Percentiles rank a stretch among this genome's conserved stretches.
Evolutionary conservation across 2,329 filamentous ascomycete species (phyloP).

Genomic region (Chaetothyriales sp.): DNA sequence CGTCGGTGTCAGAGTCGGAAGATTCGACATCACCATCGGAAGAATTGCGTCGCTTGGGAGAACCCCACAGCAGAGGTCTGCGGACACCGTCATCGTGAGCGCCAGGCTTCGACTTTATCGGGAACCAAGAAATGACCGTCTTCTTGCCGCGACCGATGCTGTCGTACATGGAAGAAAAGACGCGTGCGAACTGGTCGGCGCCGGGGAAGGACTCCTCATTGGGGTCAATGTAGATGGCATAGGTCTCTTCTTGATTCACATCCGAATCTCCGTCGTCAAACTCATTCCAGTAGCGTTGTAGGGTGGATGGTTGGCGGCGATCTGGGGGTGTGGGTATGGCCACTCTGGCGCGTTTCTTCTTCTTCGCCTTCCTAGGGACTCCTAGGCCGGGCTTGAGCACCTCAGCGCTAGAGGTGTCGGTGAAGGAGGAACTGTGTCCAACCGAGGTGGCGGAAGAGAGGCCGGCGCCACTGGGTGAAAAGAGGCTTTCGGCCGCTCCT

Average conservation of each 20-base stretch:
- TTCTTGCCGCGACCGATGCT: constrained; percentile 38
- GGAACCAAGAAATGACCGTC: constrained; percentile 8
- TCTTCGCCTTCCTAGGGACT: neutral
- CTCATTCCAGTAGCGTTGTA: constrained; percentile 61
- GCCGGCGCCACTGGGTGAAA: constrained; percentile 14
- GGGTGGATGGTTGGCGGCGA: constrained; percentile 12
- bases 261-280: constrained; percentile 67
- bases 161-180: constrained; percentile 38
- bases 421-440: constrained; percentile 7
- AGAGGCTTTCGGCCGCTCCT: constrained; percentile 17
- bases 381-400: neutral
- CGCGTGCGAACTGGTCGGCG: constrained; percentile 43
- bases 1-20: constrained; percentile 12
- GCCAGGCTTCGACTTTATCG: neutral
- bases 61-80: constrained; percentile 3
- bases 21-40: constrained; percentile 8
- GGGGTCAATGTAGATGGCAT: constrained; percentile 62
- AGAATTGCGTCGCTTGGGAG: constrained; percentile 1
- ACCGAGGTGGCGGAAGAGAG: constrained; percentile 21
- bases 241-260: constrained; percentile 42
- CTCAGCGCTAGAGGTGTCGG: neutral
- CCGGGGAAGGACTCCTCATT: constrained; percentile 52
- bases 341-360: constrained; percentile 14
- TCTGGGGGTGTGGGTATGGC: constrained; percentile 13
- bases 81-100: constrained; percentile 1